These are phyloP conservation scores for Gossypium stocksii DNA, from an alignment of 345 rosid species.

Conservation along the genomic window DNA sequence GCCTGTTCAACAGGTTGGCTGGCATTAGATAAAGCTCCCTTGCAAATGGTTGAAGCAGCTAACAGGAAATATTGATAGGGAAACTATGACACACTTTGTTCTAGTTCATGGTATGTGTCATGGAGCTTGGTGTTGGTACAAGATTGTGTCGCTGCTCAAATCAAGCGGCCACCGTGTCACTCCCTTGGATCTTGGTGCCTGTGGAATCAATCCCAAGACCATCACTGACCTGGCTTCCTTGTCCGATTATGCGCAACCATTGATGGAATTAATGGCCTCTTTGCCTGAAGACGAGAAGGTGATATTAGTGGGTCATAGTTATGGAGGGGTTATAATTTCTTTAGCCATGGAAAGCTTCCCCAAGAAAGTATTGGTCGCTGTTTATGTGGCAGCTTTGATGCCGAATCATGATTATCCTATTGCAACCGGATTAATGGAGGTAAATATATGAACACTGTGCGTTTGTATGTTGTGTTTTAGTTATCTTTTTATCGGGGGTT, in stretches of 20 bases:
- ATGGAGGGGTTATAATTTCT: constrained; percentile 29
- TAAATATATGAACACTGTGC: background rate
- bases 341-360: constrained; percentile 37
- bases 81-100: constrained; percentile 27
- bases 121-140: constrained; percentile 75
- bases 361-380: constrained; percentile 19
- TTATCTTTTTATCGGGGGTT: background rate
- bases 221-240: background rate
- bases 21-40: background rate
- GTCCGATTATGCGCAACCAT: background rate
- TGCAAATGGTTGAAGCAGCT: background rate
- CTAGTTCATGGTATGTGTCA: constrained; percentile 59
- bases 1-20: no score
- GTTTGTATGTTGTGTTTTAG: background rate
- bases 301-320: constrained; percentile 36
- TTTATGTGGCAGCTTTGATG: constrained; percentile 26
- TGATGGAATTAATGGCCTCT: background rate
- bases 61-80: background rate
- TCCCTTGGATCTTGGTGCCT: constrained; percentile 41
- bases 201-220: constrained; percentile 33
- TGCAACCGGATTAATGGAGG: constrained; percentile 22
- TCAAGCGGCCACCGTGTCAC: constrained; percentile 48
- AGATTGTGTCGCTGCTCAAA: constrained; percentile 48
- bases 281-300: background rate
- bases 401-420: constrained; percentile 24